Evolutionary conservation across 495 filamentous ascomycete species (phyloP), one percentile per base, ranked within the genome.

Genomic region (Penicillium dipodomyicola): DNA sequence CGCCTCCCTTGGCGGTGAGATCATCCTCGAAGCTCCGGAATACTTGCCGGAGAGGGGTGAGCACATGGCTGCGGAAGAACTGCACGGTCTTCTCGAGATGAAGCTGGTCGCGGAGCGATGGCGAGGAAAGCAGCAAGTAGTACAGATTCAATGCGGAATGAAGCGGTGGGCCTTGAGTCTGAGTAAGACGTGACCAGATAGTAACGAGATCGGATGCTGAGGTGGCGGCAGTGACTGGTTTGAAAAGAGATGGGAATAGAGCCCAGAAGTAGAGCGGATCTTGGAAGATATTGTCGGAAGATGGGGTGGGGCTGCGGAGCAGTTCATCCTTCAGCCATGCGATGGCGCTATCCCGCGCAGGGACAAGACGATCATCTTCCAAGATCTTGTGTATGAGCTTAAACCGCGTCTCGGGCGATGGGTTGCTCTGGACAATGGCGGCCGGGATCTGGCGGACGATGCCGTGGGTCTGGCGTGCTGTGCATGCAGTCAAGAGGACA

Each of bases 241-340:
- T 61, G 65, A 75, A 74, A 4, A 77, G 63, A 1, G 64, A 51
- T 4, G 72, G 69, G 48, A 76, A 75, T 15, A 84, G 60, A 30
- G 77, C 77, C 47, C 75, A 93, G 30, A 88, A 76, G 52, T 82
- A 68, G 8, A 72, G 60, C 1, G 68, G 66, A 35, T 82, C 56
- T 52, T 65, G 58, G 64, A 76, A 68, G 17, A 70, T 52, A 35
- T 55, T 68, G 23, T 61, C 48, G 20, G 62, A 42, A 6, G 68
- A 49, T 55, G 60, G 63, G 23, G 61, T 51, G 19, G 83, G 75
- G 22, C 73, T 70, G 14, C 54, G 49, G 7, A 93, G 74, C 3
- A 93, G 81, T 67, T 96, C 93, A 49, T 92, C 85, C 66, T 92
- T 92, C 4, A 97, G 73, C 89, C 95, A 97, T 23, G 82, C 81